Percentiles rank a stretch among this genome's conserved stretches.
Conservation (phyloP, 768 basidiomycete species). For the Antrodiella citrinella region DNA sequence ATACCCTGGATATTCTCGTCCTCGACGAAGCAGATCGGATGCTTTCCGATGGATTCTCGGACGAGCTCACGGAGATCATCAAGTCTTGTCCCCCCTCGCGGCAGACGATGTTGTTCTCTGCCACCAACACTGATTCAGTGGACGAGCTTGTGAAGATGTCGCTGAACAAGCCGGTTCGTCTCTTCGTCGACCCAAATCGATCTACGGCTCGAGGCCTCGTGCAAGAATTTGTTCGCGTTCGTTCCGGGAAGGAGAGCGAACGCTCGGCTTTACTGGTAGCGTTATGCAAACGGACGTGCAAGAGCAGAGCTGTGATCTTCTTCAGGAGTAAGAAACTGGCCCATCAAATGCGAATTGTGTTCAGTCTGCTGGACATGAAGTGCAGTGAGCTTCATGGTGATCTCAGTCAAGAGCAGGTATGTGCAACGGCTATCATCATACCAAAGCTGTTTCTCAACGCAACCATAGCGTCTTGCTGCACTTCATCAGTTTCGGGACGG, state of each 20-base stretch:
- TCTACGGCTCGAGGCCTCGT: conserved; percentile 77
- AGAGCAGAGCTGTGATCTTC: conserved; percentile 81
- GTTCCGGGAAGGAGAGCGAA: conserved; percentile 69
- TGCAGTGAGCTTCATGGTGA: conserved; percentile 94
- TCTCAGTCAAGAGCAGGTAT: conserved; percentile 89
- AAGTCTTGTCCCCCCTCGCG: conserved; percentile 79
- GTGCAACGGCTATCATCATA: conserved; percentile 11
- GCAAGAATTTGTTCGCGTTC: conserved; percentile 93
- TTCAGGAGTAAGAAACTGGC: conserved; percentile 94
- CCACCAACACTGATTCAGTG: conserved; percentile 97
- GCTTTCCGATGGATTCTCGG: conserved; percentile 91
- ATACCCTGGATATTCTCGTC: conserved; percentile 87
- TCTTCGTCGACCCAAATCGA: conserved; percentile 93
- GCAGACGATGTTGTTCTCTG: conserved; percentile 98
- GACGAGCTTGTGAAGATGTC: conserved; percentile 91
- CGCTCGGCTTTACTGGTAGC: conserved; percentile 70
- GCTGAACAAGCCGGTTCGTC: conserved; percentile 83
- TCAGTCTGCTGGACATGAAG: conserved; percentile 80
- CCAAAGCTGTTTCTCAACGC: conserved; percentile 1
- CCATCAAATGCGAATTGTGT: conserved; percentile 94
- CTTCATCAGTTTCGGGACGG: conserved; percentile 85
- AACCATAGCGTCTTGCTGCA: conserved; percentile 68
- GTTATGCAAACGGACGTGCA: conserved; percentile 85
- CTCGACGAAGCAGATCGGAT: conserved; percentile 98
- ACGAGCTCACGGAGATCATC: conserved; percentile 91